These are phyloP conservation scores for Ruellia speciosa DNA, from an alignment of 305 asterid genomes.

Conservation along the genomic window DNA sequence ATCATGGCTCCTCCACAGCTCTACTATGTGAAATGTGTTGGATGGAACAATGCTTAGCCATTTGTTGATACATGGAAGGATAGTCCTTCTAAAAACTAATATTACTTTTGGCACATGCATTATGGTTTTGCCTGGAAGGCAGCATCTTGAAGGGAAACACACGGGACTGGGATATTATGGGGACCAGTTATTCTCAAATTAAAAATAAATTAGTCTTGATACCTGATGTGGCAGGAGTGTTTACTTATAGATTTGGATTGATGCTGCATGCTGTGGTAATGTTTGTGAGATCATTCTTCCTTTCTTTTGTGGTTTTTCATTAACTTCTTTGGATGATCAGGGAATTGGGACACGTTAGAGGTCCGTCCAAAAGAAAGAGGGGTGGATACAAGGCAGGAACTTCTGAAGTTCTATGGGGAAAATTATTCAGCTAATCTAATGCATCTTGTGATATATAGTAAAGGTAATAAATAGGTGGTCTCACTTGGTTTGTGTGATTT, in stretches of 20 bases:
- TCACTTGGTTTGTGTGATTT: conserved; percentile 22
- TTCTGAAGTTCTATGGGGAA: conserved; percentile 64
- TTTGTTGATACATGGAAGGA: too few relatives aligned
- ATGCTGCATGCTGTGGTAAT: not conserved
- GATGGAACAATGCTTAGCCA: too few relatives aligned
- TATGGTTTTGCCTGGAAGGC: too few relatives aligned
- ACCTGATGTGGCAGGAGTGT: not conserved
- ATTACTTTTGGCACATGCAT: too few relatives aligned
- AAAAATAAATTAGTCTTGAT: not conserved
- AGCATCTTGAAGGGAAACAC: too few relatives aligned
- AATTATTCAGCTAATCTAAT: conserved; percentile 90
- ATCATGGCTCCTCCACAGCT: too few relatives aligned
- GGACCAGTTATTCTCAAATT: too few relatives aligned
- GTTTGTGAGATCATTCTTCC: conserved; percentile 1
- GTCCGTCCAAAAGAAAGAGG: conserved; percentile 77
- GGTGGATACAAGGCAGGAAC: conserved; percentile 78
- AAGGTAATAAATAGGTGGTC: conserved; percentile 43
- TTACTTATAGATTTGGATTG: conserved; percentile 6
- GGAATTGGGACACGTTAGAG: conserved; percentile 93
- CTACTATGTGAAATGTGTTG: too few relatives aligned
- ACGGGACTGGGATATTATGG: too few relatives aligned
- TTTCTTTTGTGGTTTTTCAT: conserved; percentile 9
- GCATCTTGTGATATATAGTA: conserved; percentile 84
- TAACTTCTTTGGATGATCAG: conserved; percentile 27
- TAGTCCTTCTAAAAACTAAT: too few relatives aligned